Evolutionary conservation across 164 flowering plant species (phyloP), one percentile per base, ranked within the genome.

Genomic region (Pachysandra terminalis): DNA sequence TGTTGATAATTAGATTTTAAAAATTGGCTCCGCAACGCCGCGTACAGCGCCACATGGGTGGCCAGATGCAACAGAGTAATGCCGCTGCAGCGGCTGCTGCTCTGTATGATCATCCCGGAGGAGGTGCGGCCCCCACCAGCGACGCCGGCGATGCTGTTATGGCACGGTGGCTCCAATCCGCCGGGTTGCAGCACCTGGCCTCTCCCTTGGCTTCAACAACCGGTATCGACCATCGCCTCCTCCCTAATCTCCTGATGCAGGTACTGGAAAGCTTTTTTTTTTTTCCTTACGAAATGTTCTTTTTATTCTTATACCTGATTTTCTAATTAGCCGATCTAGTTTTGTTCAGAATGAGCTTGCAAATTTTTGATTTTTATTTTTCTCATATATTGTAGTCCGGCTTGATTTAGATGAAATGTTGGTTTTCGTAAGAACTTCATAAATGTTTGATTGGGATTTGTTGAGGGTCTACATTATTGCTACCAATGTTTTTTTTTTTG

Each of bases 91-190:
- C 97, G n/a, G 89, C 93, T 24, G 85, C 94, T 40, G 81, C 96
- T 74, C 82, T 92, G 70, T 95, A 88, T 53, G 98, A 95, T 65
- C 90, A 86, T 69, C 81, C 87, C 17, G 80, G 77, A 28, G 85
- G 85, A 35, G 89, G 85, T 71, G 83, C 82, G 1, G 92, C 82
- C 3, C 75, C 89, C 19, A 68, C 83, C 0, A 75, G 79, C n/a
- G 97, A 95, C 61, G 90, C 97, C 3, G 93, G 95, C 0, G 99
- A 92, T 75, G 97, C 99, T 0, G 99, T 95, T 73, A 92, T 86
- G 97, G 98, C 98, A 2, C 84, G 99, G 56, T 95, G 98, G 98
- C 90, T 92, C 19, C 99, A 92, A 80, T 95, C 97, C 28, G 96
- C 97, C 0, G 98, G 98, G 61, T 80, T 95, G 85, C 98, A 92